These are phyloP conservation scores for Ascochyta fabae DNA, from an alignment of 2,329 filamentous ascomycete genomes.

Conservation along the genomic window DNA sequence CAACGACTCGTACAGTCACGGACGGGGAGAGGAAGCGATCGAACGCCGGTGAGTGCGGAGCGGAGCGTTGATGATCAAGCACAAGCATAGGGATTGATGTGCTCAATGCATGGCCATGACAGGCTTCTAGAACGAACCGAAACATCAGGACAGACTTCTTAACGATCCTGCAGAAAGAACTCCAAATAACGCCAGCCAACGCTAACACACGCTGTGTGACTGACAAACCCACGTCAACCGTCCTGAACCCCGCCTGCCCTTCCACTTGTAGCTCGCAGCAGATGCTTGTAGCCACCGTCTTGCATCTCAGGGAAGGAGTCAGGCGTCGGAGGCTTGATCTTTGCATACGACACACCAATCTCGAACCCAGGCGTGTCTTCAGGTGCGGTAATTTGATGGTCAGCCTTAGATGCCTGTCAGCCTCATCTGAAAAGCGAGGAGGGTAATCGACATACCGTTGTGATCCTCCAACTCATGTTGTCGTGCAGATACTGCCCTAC, in stretches of 20 bases:
- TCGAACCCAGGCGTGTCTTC: slow-evolving; percentile 47
- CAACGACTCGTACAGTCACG: not conserved
- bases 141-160: not conserved
- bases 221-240: not conserved
- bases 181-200: slow-evolving; percentile 2
- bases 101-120: slow-evolving; percentile 10
- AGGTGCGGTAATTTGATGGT: slow-evolving; percentile 43
- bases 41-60: slow-evolving; percentile 3
- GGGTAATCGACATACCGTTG: slow-evolving; percentile 19
- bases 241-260: slow-evolving; percentile 11
- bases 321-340: slow-evolving; percentile 45
- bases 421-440: not conserved
- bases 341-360: slow-evolving; percentile 49
- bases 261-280: slow-evolving; percentile 13
- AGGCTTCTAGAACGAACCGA: slow-evolving; percentile 13
- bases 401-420: slow-evolving; percentile 35
- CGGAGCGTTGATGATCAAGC: slow-evolving; percentile 13
- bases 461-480: slow-evolving; percentile 36
- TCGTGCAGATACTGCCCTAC: slow-evolving; percentile 31
- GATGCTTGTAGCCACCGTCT: slow-evolving; percentile 15
- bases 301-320: slow-evolving; percentile 22
- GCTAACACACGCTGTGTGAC: not conserved
- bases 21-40: slow-evolving; percentile 2
- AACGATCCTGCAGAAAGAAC: not conserved
- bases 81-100: slow-evolving; percentile 4